Conservation (phyloP, 148 eudicot species). For the Persicaria maculosa region DNA sequence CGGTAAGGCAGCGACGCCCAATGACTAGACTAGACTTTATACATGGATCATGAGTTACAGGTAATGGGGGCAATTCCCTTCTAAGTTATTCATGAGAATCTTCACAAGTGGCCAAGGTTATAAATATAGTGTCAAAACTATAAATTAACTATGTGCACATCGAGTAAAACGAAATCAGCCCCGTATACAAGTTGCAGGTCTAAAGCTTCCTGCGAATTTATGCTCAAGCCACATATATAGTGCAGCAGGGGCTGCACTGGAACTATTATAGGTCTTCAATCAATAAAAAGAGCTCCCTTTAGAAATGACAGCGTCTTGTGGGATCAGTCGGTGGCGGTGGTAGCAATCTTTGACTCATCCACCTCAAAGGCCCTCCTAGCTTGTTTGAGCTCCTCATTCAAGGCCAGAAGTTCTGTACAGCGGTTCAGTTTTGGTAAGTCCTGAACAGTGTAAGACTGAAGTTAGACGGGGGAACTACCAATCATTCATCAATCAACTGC, state of each 20-base stretch:
- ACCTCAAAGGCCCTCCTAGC: slow-evolving; percentile 91
- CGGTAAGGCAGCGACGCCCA: too few species aligned
- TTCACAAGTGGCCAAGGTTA: too few species aligned
- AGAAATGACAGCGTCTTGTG: not conserved
- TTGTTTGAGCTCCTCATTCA: slow-evolving; percentile 97
- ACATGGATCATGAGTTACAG: too few species aligned
- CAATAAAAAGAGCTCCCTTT: not conserved
- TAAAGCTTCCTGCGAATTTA: too few species aligned
- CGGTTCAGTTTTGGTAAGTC: slow-evolving; percentile 86
- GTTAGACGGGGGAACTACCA: not conserved
- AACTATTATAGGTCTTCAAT: not conserved
- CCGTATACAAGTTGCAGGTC: too few species aligned
- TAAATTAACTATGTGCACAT: too few species aligned
- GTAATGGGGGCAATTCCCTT: too few species aligned
- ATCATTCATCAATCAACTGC: not conserved
- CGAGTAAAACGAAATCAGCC: too few species aligned
- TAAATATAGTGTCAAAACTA: too few species aligned
- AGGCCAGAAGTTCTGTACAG: slow-evolving; percentile 66
- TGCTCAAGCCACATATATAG: not conserved
- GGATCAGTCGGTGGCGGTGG: slow-evolving; percentile 35
- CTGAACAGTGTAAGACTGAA: slow-evolving; percentile 22
- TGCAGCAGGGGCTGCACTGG: not conserved
- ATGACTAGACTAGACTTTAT: too few species aligned
- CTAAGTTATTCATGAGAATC: too few species aligned
- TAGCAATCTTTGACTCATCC: slow-evolving; percentile 76